Evolutionary conservation across 192 early-diverging fungal genomes (phyloP).

Genomic region (Linnemannia schmuckeri): DNA sequence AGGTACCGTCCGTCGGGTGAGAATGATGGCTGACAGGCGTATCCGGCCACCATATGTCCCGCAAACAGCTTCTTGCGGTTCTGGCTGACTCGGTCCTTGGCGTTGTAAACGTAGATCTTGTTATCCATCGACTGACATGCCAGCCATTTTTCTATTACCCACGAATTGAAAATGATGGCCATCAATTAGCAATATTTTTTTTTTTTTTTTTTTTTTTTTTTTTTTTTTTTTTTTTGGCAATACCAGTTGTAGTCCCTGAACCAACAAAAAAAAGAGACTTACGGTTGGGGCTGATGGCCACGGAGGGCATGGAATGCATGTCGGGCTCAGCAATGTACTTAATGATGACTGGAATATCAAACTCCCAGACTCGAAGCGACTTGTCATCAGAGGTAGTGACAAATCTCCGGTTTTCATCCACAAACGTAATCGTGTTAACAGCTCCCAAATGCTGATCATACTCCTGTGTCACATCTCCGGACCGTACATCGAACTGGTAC

Average conservation of each 20-base stretch:
- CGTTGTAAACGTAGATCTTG: slow-evolving; percentile 92
- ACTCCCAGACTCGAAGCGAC: slow-evolving; percentile 97
- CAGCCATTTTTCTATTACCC: slow-evolving; percentile 87
- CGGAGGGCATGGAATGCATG: slow-evolving; percentile 97
- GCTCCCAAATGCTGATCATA: slow-evolving; percentile 98
- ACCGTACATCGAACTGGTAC: slow-evolving; percentile 86
- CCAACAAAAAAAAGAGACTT: slow-evolving; percentile 53
- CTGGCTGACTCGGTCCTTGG: slow-evolving; percentile 85
- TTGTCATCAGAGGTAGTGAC: slow-evolving; percentile 98
- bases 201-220: too few relatives aligned
- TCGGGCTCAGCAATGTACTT: slow-evolving; percentile 96
- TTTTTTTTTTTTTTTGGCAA: too few relatives aligned
- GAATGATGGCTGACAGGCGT: slow-evolving; percentile 95
- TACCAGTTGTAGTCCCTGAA: too few relatives aligned
- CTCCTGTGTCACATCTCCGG: slow-evolving; percentile 90
- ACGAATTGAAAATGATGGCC: slow-evolving; percentile 8
- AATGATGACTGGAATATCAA: slow-evolving; percentile 98
- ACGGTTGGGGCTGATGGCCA: slow-evolving; percentile 89
- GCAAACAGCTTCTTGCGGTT: slow-evolving; percentile 93
- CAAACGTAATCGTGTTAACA: slow-evolving; percentile 97
- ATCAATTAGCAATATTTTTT: too few relatives aligned
- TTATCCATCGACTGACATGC: slow-evolving; percentile 97
- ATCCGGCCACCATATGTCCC: slow-evolving; percentile 96
- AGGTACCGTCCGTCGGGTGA: slow-evolving; percentile 92
- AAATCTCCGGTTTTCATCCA: slow-evolving; percentile 94